phyloP scores from a whole-genome alignment of 345 rosid species.

The Eucalyptus leucophloia region DNA sequence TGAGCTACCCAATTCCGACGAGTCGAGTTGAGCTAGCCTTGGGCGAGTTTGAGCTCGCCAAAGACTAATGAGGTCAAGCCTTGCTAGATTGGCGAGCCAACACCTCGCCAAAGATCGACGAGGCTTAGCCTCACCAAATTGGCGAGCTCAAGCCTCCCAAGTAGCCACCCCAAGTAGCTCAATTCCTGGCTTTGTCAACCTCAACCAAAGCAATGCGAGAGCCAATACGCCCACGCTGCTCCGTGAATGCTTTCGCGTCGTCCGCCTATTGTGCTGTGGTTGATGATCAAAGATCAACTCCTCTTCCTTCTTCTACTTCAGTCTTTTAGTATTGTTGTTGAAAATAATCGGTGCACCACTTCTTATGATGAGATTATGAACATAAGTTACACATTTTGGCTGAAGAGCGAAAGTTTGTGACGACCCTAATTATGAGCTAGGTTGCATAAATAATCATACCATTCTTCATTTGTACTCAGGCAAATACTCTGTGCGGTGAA shows the following conservation, averaged over 20 bases:
- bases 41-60: rapidly evolving
- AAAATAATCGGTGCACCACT: background rate
- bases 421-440: rapidly evolving
- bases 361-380: background rate
- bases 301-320: background rate
- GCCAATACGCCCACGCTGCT: rapidly evolving
- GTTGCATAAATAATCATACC: too few species aligned
- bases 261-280: too few species aligned
- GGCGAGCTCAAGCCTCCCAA: rapidly evolving
- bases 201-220: background rate
- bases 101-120: rapidly evolving
- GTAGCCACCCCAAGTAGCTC: too few species aligned
- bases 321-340: background rate
- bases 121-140: too few species aligned
- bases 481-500: background rate
- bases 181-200: background rate
- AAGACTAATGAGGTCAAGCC: rapidly evolving
- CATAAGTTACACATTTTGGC: background rate
- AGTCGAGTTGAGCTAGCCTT: rapidly evolving
- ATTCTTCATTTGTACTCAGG: too few species aligned
- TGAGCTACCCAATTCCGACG: rapidly evolving
- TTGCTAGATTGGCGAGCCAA: too few species aligned
- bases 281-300: background rate
- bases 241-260: background rate
- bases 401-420: rapidly evolving